A percentile compares a stretch with the other conserved stretches of the same genome.
Evolutionary conservation across 2,329 filamentous ascomycete genomes (phyloP).

Genomic region (Scopulariopsis brevicaulis): DNA sequence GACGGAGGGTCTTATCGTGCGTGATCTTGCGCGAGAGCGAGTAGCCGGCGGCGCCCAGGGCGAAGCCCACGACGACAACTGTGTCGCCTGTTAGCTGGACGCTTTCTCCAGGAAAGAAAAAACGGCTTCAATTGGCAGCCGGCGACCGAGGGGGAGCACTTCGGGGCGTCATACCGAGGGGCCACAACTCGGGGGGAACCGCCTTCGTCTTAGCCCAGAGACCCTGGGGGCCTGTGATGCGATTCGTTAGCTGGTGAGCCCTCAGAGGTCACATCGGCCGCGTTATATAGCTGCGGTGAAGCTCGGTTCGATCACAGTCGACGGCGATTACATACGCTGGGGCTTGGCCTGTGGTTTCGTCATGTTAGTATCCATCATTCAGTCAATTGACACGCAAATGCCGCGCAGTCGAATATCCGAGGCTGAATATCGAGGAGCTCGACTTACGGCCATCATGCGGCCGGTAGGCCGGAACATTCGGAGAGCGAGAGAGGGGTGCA

Average conservation of each 20-base stretch:
- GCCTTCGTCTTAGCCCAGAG: constrained; percentile 20
- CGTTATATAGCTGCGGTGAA: background rate
- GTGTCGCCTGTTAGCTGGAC: constrained; percentile 13
- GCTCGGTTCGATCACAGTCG: constrained; percentile 43
- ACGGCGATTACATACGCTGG: constrained; percentile 10
- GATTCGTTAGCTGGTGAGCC: background rate
- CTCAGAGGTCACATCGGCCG: background rate
- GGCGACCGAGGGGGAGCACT: constrained; percentile 7
- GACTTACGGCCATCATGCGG: constrained; percentile 56
- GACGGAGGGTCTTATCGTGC: constrained; percentile 85
- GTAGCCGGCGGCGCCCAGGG: constrained; percentile 71
- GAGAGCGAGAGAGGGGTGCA: constrained; percentile 56
- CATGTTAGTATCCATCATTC: constrained; percentile 16
- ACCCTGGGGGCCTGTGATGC: background rate
- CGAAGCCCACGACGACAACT: constrained; percentile 83
- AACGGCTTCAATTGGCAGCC: background rate
- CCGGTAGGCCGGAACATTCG: constrained; percentile 56
- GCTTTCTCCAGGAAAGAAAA: background rate
- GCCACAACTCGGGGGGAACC: constrained; percentile 88
- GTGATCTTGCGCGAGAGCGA: constrained; percentile 72
- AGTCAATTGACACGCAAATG: background rate
- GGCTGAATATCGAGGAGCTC: constrained; percentile 15
- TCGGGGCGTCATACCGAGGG: constrained; percentile 60
- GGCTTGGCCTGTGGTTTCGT: constrained; percentile 7
- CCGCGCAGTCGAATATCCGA: constrained; percentile 7